Base-by-base conservation (phyloP, 495 filamentous ascomycete genomes). In the Baudoinia panamericana region DNA sequence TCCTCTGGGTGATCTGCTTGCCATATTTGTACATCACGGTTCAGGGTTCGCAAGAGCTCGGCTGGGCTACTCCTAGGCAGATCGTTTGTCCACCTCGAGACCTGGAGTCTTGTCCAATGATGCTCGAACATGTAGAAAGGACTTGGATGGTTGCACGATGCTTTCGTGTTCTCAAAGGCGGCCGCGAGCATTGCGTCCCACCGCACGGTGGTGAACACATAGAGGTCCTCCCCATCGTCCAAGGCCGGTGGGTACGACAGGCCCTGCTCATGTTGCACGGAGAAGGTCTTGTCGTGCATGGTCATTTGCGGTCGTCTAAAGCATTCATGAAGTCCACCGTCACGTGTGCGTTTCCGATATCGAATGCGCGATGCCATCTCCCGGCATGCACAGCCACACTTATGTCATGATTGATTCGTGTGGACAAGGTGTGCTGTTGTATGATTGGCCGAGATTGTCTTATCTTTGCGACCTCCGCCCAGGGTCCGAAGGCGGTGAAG, bases 91-190 rank as follows among this genome's bases (percentile, higher is more conserved):
- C 46, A 44, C n/a, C 39, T 39, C 4, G 46, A 39, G 9, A 44
- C 23, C 19, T 36, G 32, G 1, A 50, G 35, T 9, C 46, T 19
- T 1, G 40, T 50, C 46, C 46, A 50, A 58, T 96, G 88, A 58
- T 78, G 78, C 30, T 71, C 60, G 10, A 93, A 70, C 64, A 95
- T 82, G 63, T 93, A 94, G 53, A 90, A 80, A 1, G 75, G 75
- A n/a, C 72, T 76, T 7, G 15, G 64, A 45, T 15, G 43, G 29
- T 17, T 49, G 46, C 31, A 50, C 12, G 46, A 50, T 1, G 46
- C 46, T 15, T 11, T 25, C n/a, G 41, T 39, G 29, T 71, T 65
- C 61, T 67, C 65, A 26, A 63, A 30, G 5, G 48, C 54, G 24
- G 55, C 36, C 5, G 67, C 59, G 21, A 93, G 74, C 5, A 56